Percentiles rank a stretch among this genome's conserved stretches.
Evolutionary conservation across 345 rosid genomes (phyloP).

Genomic region (Physaria fendleri): DNA sequence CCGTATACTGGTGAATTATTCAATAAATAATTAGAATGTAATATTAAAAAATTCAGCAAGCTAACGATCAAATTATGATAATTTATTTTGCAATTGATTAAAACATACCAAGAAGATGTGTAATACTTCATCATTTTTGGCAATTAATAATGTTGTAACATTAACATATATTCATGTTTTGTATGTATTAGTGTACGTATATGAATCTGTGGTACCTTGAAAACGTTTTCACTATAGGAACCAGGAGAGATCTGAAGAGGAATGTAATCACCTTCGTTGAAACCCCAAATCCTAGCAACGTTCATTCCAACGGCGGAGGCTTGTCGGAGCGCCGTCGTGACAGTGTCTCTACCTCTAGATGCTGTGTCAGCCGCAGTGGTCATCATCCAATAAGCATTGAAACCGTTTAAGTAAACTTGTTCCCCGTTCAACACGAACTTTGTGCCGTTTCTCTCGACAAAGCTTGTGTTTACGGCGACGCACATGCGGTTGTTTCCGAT

Average conservation of each 20-base stretch:
- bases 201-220: conserved; percentile 42
- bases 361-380: conserved; percentile 48
- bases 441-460: conserved; percentile 38
- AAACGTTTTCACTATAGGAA: conserved; percentile 44
- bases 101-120: background rate
- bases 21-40: background rate
- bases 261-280: conserved; percentile 50
- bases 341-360: conserved; percentile 39
- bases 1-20: background rate
- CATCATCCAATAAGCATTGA: conserved; percentile 88
- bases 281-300: conserved; percentile 78
- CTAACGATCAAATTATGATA: background rate
- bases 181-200: background rate
- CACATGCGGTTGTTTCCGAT: conserved; percentile 19
- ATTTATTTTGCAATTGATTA: background rate
- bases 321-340: conserved; percentile 41
- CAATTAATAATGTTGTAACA: too few relatives aligned
- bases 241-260: conserved; percentile 78
- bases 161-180: background rate
- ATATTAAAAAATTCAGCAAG: background rate
- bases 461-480: conserved; percentile 11
- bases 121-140: background rate
- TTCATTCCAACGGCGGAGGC: conserved; percentile 60
- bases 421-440: conserved; percentile 40
- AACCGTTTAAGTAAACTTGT: conserved; percentile 57